Evolutionary conservation across 2,329 filamentous ascomycete species (phyloP).

Genomic region (Claviceps pusilla): DNA sequence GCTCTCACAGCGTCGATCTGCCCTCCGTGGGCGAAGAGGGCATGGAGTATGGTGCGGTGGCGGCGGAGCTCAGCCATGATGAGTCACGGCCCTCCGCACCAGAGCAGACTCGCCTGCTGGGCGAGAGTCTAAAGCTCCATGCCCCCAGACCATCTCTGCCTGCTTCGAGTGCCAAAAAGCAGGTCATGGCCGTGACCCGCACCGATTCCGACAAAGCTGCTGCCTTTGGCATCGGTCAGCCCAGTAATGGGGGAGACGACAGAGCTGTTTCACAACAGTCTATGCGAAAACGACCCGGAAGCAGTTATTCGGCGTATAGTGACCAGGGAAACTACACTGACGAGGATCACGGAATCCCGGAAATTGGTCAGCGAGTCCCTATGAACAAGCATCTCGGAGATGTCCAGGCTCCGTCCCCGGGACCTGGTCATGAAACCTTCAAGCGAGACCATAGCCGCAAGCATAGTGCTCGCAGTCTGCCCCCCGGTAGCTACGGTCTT

Average conservation of each 20-base stretch:
- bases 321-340: conserved; percentile 37
- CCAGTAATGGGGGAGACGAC: conserved; percentile 36
- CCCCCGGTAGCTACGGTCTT: conserved; percentile 82
- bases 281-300: conserved; percentile 50
- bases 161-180: conserved; percentile 63
- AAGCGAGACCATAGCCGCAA: conserved; percentile 52
- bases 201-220: conserved; percentile 82
- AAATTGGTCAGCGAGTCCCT: conserved; percentile 82
- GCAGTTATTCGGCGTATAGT: conserved; percentile 36
- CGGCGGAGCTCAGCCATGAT: conserved; percentile 24
- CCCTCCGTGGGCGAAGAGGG: conserved; percentile 84
- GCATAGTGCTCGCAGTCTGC: conserved; percentile 54
- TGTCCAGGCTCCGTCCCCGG: conserved; percentile 84
- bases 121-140: conserved; percentile 69
- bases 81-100: conserved; percentile 32
- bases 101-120: conserved; percentile 63
- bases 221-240: conserved; percentile 66
- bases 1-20: conserved; percentile 63
- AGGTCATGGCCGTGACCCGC: conserved; percentile 70
- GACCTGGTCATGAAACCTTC: conserved; percentile 31
- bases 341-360: conserved; percentile 77
- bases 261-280: conserved; percentile 30
- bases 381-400: conserved; percentile 89
- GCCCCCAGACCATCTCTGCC: conserved; percentile 81
- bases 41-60: conserved; percentile 58